Conservation (phyloP, 371 early-diverging fungal species). For the Thermomucor indicae-seudaticae region DNA sequence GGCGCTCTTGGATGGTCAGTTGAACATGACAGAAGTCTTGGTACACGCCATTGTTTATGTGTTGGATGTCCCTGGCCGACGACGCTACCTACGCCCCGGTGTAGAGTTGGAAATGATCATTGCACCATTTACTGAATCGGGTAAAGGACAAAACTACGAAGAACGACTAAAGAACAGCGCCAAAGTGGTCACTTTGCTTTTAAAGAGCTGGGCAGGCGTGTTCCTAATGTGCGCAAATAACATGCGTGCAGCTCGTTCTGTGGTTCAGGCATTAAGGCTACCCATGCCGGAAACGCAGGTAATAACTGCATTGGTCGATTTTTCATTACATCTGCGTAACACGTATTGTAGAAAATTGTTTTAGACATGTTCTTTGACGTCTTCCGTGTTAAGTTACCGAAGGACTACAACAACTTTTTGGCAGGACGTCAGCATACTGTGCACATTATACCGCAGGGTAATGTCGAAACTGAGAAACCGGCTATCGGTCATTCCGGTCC, state of each 20-base stretch:
- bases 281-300: constrained; percentile 79
- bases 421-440: constrained; percentile 44
- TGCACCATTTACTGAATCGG: constrained; percentile 74
- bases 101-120: constrained; percentile 76
- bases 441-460: constrained; percentile 27
- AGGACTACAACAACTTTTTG: constrained; percentile 57
- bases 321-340: background rate
- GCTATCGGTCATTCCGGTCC: constrained; percentile 7
- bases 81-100: constrained; percentile 69
- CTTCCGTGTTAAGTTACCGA: constrained; percentile 67
- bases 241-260: constrained; percentile 64
- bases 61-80: constrained; percentile 63
- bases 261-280: constrained; percentile 71
- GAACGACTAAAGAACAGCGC: constrained; percentile 66
- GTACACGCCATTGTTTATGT: constrained; percentile 67
- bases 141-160: constrained; percentile 54
- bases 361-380: constrained; percentile 78
- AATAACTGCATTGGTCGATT: constrained; percentile 1
- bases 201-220: constrained; percentile 79
- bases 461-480: constrained; percentile 8
- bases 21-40: constrained; percentile 60
- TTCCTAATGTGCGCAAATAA: constrained; percentile 75
- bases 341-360: constrained; percentile 54
- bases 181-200: constrained; percentile 53
- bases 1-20: constrained; percentile 70